Base-by-base conservation (phyloP, 768 basidiomycete genomes). In the Hericium coralloides region DNA sequence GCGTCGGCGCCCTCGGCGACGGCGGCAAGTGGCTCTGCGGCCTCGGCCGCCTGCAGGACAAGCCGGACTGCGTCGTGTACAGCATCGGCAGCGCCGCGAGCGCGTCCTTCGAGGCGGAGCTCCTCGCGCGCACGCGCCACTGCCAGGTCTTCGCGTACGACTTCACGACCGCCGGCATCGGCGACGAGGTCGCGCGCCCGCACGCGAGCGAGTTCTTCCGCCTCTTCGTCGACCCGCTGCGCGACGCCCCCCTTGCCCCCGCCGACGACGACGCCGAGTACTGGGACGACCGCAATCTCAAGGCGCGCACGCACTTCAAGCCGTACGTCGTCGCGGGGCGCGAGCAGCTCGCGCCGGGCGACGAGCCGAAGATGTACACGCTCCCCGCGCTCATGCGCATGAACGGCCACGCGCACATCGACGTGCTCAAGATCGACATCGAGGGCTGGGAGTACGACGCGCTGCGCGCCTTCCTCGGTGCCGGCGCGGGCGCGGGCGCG, bases 21-120 rank as follows among this genome's bases (percentile, higher is more conserved):
- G 84, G 85, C 14, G 84, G 85, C 15, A 87, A 86, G 69, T 86
- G 82, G 81, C 73, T 83, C 14, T 86, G 85, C 62, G 85, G 85
- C 2, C 64, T 85, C 26, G 79, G 79, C 22, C 73, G 79, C 3
- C 69, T 86, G 8, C 70, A 71, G 53, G 70, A 77, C 51, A 84
- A 84, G 67, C 69, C 68, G 18, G 72, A 80, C 50, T 85, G 84
- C 63, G 66, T 84, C 49, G 68, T 87, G 52, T 87, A 86, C 60
- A 80, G 82, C 3, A 74, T 85, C 53, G 84, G 75, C 41, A 78
- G 83, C 68, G 80, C 80, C 68, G 73, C 78, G 49, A 82, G 84
- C 55, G 80, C 82, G 4, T 82, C 83, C 4, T 87, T 84, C 59
- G 85, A 86, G 61, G 76, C 79, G 3, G 80, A 77, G 37, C 64